Evolutionary conservation across 495 filamentous ascomycete species (phyloP).

Genomic region (Aspergillus hancockii): DNA sequence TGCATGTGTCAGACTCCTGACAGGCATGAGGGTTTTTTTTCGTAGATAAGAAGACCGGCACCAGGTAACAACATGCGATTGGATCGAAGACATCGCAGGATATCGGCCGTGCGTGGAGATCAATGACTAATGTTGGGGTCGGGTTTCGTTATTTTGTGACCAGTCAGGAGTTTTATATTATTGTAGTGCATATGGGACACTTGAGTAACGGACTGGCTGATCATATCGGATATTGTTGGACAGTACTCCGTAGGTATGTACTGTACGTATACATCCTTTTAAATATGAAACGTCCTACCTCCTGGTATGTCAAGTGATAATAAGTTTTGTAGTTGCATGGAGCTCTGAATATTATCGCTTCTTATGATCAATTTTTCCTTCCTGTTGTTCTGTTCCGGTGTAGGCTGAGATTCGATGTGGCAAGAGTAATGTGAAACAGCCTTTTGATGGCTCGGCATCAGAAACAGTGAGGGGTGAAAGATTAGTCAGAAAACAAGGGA

Average conservation of each 20-base stretch:
- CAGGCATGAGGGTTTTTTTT: slow-evolving; percentile 2
- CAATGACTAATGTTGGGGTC: background rate
- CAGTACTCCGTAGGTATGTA: background rate
- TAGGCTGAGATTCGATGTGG: background rate
- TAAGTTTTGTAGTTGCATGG: too few species aligned
- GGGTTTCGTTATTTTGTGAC: slow-evolving; percentile 4
- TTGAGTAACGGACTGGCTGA: background rate
- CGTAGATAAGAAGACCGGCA: slow-evolving; percentile 4
- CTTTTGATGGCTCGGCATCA: slow-evolving; percentile 4
- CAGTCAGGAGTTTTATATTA: slow-evolving; percentile 4
- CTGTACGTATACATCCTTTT: background rate
- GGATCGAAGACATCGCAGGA: background rate
- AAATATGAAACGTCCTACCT: background rate
- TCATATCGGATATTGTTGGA: background rate
- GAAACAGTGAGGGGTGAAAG: background rate
- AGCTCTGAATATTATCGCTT: too few species aligned
- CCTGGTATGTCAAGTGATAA: too few species aligned
- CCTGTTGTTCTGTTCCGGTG: background rate
- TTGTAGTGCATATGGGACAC: background rate
- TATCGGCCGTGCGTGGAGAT: background rate
- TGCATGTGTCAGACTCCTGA: slow-evolving; percentile 4
- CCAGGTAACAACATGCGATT: background rate
- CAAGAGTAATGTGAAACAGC: background rate
- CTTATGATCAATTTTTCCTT: background rate
- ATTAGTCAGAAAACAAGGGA: background rate